Evolutionary conservation across 2,329 filamentous ascomycete genomes (phyloP), one percentile per base, ranked within the genome.

Genomic region (Cladophialophora carrionii): DNA sequence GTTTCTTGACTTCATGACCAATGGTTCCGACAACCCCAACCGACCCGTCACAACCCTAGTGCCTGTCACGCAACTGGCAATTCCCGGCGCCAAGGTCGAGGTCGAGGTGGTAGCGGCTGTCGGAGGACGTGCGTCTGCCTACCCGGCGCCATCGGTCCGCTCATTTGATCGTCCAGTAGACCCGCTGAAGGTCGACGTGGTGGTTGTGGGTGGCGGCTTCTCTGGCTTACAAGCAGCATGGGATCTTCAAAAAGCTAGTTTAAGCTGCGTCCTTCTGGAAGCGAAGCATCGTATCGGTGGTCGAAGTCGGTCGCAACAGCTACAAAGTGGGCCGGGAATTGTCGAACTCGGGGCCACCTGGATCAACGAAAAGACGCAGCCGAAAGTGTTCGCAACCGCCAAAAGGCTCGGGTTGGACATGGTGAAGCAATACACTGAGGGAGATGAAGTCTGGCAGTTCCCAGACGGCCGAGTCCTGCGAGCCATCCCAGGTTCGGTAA

Each of bases 331-430:
- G 5, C 68, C 65, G 70, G 20, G 72, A 0, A 65, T 75, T 0
- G 76, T 81, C 7, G 85, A 87, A 20, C 71, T 86, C 0, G 85
- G 85, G 2, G 85, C 83, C 0, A 84, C 83, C 0, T 87, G 85
- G 85, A 81, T 87, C 67, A 87, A 87, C 68, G 81, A 86, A 55
- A 80, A 74, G 1, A 83, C 80, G 52, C 85, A 87, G 67, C 74
- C 70, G 22, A 75, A 74, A 2, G 79, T 85, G 48, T 80, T 74
- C 65, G 74, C 71, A 0, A 72, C 84, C 1, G 68, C 72, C 0
- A 54, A 68, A 29, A 37, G 66, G 5, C 70, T 62, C 14, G 77
- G 78, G 0, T 69, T 81, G 0, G 78, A 82, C 22, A 65, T 81
- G 0, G 75, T 83, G 9, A 75, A 78, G 70, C 84, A 86, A 69